Percentiles rank a stretch among this genome's conserved stretches.
Conservation (phyloP, 108 stramenopile species). For the Nitzschia sp. region DNA sequence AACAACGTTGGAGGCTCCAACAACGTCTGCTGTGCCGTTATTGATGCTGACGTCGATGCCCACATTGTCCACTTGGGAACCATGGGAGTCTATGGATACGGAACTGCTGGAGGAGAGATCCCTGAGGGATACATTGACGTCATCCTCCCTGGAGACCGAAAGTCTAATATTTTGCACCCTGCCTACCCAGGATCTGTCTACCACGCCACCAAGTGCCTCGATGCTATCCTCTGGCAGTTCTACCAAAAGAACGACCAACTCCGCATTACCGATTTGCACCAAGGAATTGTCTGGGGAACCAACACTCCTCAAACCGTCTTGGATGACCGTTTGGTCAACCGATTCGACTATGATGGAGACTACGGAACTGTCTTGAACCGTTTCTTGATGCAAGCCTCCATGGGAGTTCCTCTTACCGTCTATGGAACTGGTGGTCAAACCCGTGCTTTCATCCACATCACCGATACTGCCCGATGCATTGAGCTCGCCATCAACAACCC, state of each 20-base stretch:
- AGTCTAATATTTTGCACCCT: conserved; percentile 94
- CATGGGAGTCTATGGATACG: conserved; percentile 99
- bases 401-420: conserved; percentile 95
- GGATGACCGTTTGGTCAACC: conserved; percentile 94
- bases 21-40: conserved; percentile 95
- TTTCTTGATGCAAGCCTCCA: conserved; percentile 97
- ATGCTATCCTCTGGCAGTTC: conserved; percentile 96
- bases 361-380: conserved; percentile 98
- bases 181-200: conserved; percentile 97
- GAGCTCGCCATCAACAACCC: conserved; percentile 97
- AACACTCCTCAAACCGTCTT: conserved; percentile 95
- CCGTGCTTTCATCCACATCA: conserved; percentile 96
- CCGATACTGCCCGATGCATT: conserved; percentile 94
- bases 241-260: conserved; percentile 98
- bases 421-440: conserved; percentile 99
- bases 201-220: conserved; percentile 96
- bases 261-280: conserved; percentile 95
- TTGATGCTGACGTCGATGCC: conserved; percentile 91
- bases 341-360: conserved; percentile 98
- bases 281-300: conserved; percentile 99
- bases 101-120: conserved; percentile 96
- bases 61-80: conserved; percentile 98
- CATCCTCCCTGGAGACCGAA: conserved; percentile 87
- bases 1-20: conserved; percentile 96
- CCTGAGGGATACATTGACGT: conserved; percentile 99